Conservation (phyloP, 495 filamentous ascomycete genomes). For the Penicillium coprophilum region DNA sequence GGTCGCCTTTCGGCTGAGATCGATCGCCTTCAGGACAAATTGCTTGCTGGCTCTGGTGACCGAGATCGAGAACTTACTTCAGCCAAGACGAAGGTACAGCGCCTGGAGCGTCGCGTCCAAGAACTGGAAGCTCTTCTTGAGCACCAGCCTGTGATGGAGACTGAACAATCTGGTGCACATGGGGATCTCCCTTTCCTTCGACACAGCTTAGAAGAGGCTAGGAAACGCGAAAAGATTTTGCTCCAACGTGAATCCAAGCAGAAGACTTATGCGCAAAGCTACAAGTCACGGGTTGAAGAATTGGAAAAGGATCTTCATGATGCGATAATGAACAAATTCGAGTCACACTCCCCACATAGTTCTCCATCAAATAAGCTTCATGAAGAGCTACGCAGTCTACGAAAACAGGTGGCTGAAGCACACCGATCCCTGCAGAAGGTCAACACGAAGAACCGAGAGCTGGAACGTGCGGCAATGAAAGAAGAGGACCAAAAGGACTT, state of each 20-base stretch:
- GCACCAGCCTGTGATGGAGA: conserved; percentile 35
- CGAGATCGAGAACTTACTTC: conserved; percentile 51
- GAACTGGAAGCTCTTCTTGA: conserved; percentile 59
- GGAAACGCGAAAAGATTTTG: conserved; percentile 61
- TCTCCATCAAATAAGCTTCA: conserved; percentile 58
- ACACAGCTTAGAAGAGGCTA: conserved; percentile 59
- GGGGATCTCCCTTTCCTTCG: conserved; percentile 59
- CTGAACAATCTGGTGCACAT: conserved; percentile 44
- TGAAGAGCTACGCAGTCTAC: conserved; percentile 60
- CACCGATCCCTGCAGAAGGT: conserved; percentile 60
- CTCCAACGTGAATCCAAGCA: conserved; percentile 62
- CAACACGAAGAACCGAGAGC: conserved; percentile 49
- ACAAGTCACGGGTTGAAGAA: conserved; percentile 54
- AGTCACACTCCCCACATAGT: conserved; percentile 44
- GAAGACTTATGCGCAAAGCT: conserved; percentile 52
- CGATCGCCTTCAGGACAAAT: conserved; percentile 52
- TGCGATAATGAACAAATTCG: conserved; percentile 49
- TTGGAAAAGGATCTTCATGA: conserved; percentile 60
- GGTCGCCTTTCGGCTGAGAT: conserved; percentile 58
- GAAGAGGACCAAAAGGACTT: conserved; percentile 65
- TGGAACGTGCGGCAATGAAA: conserved; percentile 47
- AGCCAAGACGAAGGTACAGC: conserved; percentile 55
- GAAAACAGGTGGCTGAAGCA: conserved; percentile 61
- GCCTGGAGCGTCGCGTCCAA: conserved; percentile 57
- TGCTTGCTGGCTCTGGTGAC: conserved; percentile 41